Evolutionary conservation across 176 grass and related monocot species (phyloP).

Genomic region (Tillandsia leiboldiana): DNA sequence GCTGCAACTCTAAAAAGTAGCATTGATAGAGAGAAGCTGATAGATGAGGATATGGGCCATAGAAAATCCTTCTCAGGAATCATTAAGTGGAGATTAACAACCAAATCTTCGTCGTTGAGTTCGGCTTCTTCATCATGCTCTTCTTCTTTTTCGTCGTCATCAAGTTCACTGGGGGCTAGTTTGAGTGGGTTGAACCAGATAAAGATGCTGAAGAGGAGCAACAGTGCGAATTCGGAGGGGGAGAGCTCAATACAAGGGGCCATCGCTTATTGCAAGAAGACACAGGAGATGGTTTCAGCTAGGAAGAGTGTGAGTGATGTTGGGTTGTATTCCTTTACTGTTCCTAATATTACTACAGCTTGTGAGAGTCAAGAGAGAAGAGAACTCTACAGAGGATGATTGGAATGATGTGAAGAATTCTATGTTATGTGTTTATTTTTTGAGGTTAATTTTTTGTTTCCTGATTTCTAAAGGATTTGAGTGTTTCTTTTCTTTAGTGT

Average conservation of each 20-base stretch:
- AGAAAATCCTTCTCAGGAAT: conserved; percentile 90
- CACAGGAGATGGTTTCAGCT: conserved; percentile 30
- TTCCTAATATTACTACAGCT: conserved; percentile 27
- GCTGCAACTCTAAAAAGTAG: conserved; percentile 14
- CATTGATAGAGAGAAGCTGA: conserved; percentile 26
- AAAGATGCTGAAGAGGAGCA: conserved; percentile 50
- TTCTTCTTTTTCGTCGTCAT: conserved; percentile 18
- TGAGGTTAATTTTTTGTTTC: not conserved
- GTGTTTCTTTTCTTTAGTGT: not conserved
- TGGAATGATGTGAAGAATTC: not conserved
- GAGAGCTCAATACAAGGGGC: conserved; percentile 81
- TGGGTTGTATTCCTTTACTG: conserved; percentile 39
- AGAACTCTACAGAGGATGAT: conserved; percentile 54
- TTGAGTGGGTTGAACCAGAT: conserved; percentile 20
- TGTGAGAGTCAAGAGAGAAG: conserved; percentile 31
- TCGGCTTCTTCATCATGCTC: conserved; percentile 41
- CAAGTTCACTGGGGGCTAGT: conserved; percentile 40
- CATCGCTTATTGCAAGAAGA: conserved; percentile 87
- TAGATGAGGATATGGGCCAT: conserved; percentile 36
- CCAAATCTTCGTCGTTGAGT: conserved; percentile 26
- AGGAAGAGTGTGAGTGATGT: conserved; percentile 55
- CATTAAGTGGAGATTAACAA: conserved; percentile 47
- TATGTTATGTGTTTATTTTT: too few species aligned
- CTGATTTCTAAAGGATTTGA: not conserved
- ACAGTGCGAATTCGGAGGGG: conserved; percentile 50